These are phyloP conservation scores for Coemansia nantahalensis DNA, from an alignment of 192 early-diverging fungal genomes.

Conservation along the genomic window DNA sequence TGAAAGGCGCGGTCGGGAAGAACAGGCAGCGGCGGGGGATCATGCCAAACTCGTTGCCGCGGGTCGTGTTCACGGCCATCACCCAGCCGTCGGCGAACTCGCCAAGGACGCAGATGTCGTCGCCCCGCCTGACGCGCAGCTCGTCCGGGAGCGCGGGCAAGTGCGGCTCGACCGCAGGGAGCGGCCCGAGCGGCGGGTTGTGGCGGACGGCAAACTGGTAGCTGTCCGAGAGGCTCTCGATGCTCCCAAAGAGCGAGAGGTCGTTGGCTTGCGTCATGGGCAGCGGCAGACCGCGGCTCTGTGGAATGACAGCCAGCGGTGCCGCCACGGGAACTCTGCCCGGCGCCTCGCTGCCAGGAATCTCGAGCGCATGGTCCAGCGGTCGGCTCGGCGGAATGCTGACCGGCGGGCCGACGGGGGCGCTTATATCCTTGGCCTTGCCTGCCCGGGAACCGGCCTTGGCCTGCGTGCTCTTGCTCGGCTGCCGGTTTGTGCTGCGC, in stretches of 20 bases:
- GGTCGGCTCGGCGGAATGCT: no score
- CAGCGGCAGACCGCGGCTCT: not conserved
- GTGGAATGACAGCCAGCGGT: not conserved
- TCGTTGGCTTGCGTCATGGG: not conserved
- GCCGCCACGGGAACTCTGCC: no score
- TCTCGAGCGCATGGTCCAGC: no score
- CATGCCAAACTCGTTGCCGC: slow-evolving; percentile 39
- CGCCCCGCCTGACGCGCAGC: slow-evolving; percentile 20
- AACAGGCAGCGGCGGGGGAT: slow-evolving; percentile 48
- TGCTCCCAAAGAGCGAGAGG: slow-evolving; percentile 27
- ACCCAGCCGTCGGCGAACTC: slow-evolving; percentile 52
- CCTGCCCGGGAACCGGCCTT: no score
- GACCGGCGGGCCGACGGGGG: no score
- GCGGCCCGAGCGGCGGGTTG: slow-evolving; percentile 36
- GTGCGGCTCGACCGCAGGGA: slow-evolving; percentile 35
- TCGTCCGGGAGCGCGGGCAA: slow-evolving; percentile 31
- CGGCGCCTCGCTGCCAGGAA: no score
- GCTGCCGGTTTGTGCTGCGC: slow-evolving; percentile 15
- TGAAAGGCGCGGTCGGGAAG: slow-evolving; percentile 39
- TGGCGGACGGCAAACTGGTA: slow-evolving; percentile 49
- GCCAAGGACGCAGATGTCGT: slow-evolving; percentile 35
- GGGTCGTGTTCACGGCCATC: slow-evolving; percentile 32
- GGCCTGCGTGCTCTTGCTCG: not conserved
- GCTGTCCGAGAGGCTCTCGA: slow-evolving; percentile 43
- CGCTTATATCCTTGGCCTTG: not conserved